Evolutionary conservation across 495 filamentous ascomycete genomes (phyloP), one percentile per base, ranked within the genome.

Genomic region (Penicillium goetzii): DNA sequence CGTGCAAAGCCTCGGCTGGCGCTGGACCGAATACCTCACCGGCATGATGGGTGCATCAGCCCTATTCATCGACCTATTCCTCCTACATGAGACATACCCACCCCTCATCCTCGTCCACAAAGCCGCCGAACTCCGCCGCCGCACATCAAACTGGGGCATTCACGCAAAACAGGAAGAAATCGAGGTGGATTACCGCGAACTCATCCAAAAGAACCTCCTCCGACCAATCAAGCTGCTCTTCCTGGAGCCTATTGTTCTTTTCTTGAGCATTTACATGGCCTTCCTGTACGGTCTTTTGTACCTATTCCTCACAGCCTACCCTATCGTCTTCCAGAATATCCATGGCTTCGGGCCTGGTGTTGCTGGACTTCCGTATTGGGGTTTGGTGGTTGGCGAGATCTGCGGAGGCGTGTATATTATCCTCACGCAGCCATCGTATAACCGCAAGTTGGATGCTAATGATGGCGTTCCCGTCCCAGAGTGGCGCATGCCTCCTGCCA

Each of bases 141-240:
- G 89, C 49, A 96, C 93, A 8, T 85, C 86, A 71, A 96, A 96
- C 78, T 96, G 92, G 92, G 93, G 91, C 50, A 96, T 97, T 64
- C 92, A 96, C 77, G 91, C 92, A 51, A 96, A 93, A 71, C 91
- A 96, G 73, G 93, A 96, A 71, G 92, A 96, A 78, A 94, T 95
- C 61, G 91, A 95, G 75, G 82, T 96, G 58, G 89, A 95, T 75
- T 81, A 96, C 65, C 74, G 81, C 32, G 90, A 96, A 75, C 80
- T 96, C 14, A 43, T 96, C 43, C 85, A 81, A 63, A 94, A 94
- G 83, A 96, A 96, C 74, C 93, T 95, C 74, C 84, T 80, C 62
- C 86, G 93, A 38, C 93, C 92, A 0, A 76, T 97, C 67, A 83
- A 89, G 57, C 86, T 97, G 59, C 84, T 96, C 11, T 83, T 95